These are phyloP conservation scores for Epichloe sibirici DNA, from an alignment of 2,329 filamentous ascomycete genomes.

Conservation along the genomic window DNA sequence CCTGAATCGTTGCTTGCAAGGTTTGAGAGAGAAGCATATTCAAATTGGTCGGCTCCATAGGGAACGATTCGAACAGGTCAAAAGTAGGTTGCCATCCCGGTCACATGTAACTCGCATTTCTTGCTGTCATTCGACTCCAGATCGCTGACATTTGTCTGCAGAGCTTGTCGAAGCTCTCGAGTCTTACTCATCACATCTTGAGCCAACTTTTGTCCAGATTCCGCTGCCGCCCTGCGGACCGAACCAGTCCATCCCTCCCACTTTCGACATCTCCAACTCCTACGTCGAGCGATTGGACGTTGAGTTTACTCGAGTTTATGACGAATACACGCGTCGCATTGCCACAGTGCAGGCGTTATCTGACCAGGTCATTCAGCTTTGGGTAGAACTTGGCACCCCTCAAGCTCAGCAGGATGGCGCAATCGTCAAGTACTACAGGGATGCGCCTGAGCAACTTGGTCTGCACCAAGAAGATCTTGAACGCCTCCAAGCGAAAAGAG, in stretches of 20 bases:
- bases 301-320: constrained; percentile 90
- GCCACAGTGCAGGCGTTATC: constrained; percentile 60
- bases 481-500: constrained; percentile 59
- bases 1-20: constrained; percentile 64
- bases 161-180: constrained; percentile 88
- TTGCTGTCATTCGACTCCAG: neutral
- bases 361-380: constrained; percentile 84
- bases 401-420: constrained; percentile 81
- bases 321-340: constrained; percentile 84
- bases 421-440: constrained; percentile 81
- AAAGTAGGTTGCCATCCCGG: constrained; percentile 48
- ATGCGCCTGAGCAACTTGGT: constrained; percentile 86
- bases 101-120: no score
- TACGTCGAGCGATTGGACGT: constrained; percentile 80
- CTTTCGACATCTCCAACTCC: constrained; percentile 81
- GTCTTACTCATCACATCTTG: constrained; percentile 92
- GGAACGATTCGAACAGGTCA: constrained; percentile 90
- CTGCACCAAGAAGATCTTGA: constrained; percentile 77
- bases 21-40: constrained; percentile 74
- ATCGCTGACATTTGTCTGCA: constrained; percentile 22
- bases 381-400: constrained; percentile 89
- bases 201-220: constrained; percentile 76
- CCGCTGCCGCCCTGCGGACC: constrained; percentile 71
- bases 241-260: constrained; percentile 63
- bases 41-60: constrained; percentile 72